These are phyloP conservation scores for Acarospora socialis DNA, from an alignment of 2,329 filamentous ascomycete species.

Conservation along the genomic window DNA sequence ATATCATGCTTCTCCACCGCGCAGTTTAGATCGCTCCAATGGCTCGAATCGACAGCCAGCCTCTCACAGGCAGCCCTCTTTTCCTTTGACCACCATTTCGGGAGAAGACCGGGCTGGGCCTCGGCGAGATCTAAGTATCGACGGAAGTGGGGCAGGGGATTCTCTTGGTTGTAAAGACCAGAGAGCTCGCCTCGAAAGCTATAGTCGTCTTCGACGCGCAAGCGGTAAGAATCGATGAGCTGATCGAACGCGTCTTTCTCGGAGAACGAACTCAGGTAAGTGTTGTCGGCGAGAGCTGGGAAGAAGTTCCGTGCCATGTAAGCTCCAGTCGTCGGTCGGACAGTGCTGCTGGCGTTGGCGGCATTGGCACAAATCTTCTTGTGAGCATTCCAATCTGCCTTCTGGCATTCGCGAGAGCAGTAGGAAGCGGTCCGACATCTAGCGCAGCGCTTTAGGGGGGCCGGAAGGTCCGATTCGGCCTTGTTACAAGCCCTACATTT, in stretches of 20 bases:
- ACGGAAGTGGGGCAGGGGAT: constrained; percentile 22
- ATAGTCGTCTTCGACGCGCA: constrained; percentile 18
- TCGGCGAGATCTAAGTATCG: constrained; percentile 24
- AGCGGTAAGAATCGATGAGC: constrained; percentile 19
- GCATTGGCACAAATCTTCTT: constrained; percentile 19
- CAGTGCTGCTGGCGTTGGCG: no score
- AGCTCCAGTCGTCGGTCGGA: neutral
- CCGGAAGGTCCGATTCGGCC: no score
- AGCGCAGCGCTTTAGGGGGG: no score
- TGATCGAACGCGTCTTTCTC: constrained; percentile 15
- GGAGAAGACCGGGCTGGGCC: constrained; percentile 22
- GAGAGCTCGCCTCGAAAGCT: constrained; percentile 6
- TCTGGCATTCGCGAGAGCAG: constrained; percentile 40
- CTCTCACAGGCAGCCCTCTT: constrained; percentile 27
- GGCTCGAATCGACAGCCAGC: constrained; percentile 18
- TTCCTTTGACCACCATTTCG: constrained; percentile 31
- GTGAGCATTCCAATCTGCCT: constrained; percentile 41
- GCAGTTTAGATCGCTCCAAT: constrained; percentile 21
- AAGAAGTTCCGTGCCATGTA: neutral
- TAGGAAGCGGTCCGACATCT: constrained; percentile 35
- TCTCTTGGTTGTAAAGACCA: constrained; percentile 15
- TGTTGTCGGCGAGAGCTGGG: constrained; percentile 8
- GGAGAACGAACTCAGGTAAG: constrained; percentile 15
- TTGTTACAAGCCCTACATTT: no score
- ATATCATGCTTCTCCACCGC: constrained; percentile 9